Evolutionary conservation across 2,329 filamentous ascomycete genomes (phyloP).

Genomic region (Lecanicillium sp.): DNA sequence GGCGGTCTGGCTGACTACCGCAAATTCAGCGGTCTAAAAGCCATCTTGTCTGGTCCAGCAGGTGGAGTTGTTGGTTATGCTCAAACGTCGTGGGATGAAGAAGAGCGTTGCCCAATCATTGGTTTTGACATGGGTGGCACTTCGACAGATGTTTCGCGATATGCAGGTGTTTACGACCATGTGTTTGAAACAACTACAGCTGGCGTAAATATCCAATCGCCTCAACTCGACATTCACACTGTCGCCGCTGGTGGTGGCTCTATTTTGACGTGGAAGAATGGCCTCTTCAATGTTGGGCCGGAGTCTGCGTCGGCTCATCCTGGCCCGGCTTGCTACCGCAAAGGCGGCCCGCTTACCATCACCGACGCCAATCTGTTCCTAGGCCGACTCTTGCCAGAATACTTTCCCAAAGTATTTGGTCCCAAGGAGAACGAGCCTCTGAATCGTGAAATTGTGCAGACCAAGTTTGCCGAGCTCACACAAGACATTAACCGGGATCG

Average conservation of each 20-base stretch:
- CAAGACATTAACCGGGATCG: slow-evolving; percentile 30
- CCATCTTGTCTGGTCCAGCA: slow-evolving; percentile 67
- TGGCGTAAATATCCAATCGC: slow-evolving; percentile 69
- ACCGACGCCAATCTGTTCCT: slow-evolving; percentile 66
- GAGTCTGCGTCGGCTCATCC: slow-evolving; percentile 64
- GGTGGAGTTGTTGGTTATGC: slow-evolving; percentile 72
- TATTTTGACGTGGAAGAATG: slow-evolving; percentile 61
- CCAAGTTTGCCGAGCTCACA: slow-evolving; percentile 33
- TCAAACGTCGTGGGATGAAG: slow-evolving; percentile 60
- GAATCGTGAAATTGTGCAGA: slow-evolving; percentile 29
- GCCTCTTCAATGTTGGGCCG: slow-evolving; percentile 64
- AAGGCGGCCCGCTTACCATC: slow-evolving; percentile 61
- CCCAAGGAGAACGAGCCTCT: slow-evolving; percentile 53
- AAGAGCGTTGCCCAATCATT: slow-evolving; percentile 61
- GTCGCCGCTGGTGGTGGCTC: slow-evolving; percentile 71
- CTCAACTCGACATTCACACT: slow-evolving; percentile 75
- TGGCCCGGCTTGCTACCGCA: slow-evolving; percentile 65
- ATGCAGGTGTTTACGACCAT: slow-evolving; percentile 37
- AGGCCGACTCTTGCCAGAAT: slow-evolving; percentile 50
- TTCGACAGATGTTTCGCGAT: slow-evolving; percentile 65
- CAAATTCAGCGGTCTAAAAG: slow-evolving; percentile 59
- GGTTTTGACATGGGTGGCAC: slow-evolving; percentile 71
- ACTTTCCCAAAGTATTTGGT: slow-evolving; percentile 66
- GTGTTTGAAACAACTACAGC: slow-evolving; percentile 69
- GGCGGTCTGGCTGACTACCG: slow-evolving; percentile 44